A percentile compares a stretch with the other conserved stretches of the same genome.
Evolutionary conservation across 306 rosid genomes (phyloP).

Genomic region (Quercus mongolica): DNA sequence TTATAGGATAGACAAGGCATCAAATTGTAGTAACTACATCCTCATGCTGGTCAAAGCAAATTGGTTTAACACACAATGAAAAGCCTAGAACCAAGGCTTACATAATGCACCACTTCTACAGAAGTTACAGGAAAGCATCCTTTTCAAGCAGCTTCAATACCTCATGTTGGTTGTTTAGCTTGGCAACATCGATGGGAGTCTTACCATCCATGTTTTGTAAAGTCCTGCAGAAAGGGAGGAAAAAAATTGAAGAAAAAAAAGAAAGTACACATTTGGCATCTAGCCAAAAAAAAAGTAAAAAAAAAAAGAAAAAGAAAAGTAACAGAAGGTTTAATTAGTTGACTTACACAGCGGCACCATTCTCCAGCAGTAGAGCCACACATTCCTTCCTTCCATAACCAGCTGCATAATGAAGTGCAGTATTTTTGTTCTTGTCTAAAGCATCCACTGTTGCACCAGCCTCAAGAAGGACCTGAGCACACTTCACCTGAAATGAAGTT

Average conservation of each 20-base stretch:
- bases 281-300: neutral
- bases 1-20: neutral
- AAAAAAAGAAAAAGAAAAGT: no score
- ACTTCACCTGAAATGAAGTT: slow-evolving; percentile 65
- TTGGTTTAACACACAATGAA: slow-evolving; percentile 9
- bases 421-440: slow-evolving; percentile 92
- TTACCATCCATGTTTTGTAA: slow-evolving; percentile 96
- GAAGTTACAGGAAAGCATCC: slow-evolving; percentile 81
- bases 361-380: slow-evolving; percentile 86
- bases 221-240: slow-evolving; percentile 56
- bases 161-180: slow-evolving; percentile 85
- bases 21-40: slow-evolving; percentile 23
- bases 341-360: slow-evolving; percentile 96
- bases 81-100: slow-evolving; percentile 11
- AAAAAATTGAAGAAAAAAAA: slow-evolving; percentile 1
- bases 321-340: neutral
- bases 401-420: slow-evolving; percentile 98
- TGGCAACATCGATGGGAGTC: slow-evolving; percentile 96
- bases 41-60: slow-evolving; percentile 23
- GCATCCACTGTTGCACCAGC: slow-evolving; percentile 97
- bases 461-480: slow-evolving; percentile 93
- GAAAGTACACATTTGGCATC: neutral
- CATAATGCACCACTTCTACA: neutral
- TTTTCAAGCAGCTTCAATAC: slow-evolving; percentile 95
- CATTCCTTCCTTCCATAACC: slow-evolving; percentile 99